Evolutionary conservation across 1,139 yeast genomes (phyloP), one percentile per base, ranked within the genome.

Genomic region (Ogataea hybrid): DNA sequence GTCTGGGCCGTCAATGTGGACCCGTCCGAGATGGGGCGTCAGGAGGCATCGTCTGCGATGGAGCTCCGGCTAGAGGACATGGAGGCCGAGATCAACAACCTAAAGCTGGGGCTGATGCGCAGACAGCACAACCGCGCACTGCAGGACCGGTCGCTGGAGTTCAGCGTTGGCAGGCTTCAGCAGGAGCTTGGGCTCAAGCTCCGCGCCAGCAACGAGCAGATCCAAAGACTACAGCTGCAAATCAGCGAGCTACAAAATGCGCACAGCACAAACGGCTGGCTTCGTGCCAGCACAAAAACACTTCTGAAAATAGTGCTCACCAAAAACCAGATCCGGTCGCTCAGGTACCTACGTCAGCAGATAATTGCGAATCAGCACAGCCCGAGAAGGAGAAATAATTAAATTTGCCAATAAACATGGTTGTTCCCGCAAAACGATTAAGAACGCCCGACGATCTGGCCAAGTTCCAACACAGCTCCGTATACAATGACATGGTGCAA

Each of bases 371-470:
- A 6, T 12, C 25, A 32, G 35, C 44, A 41, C 44, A 41, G 44
- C 44, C 44, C 14, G 33, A 23, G 27, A 23, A 23, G 8, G 12
- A 23, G 11, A 23, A 29, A 21, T 12, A 29, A 37, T 17, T 23
- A 10, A 11, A 18, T 20, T 15, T 12, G 12, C 15, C 28, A 28
- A 25, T 28, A 4, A 14, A 11, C 36, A 28, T 27, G 34, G 40
- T 40, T 2, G 35, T 30, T 10, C 85, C 85, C 4, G 63, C 62
- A 4, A 71, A 79, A 54, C 66, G 94, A 43, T 71, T 90, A 6
- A 59, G 80, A 10, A 75, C 84, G 0, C 62, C 68, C 0, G 69
- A 71, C 0, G 97, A 92, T 59, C 60, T 92, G 54, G 71, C 69
- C 6, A 61, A 68, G 39, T 92, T 96, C 81, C 61, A 65, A n/a